Evolutionary conservation across 495 filamentous ascomycete species (phyloP).

Genomic region (Trichoderma gamsii): DNA sequence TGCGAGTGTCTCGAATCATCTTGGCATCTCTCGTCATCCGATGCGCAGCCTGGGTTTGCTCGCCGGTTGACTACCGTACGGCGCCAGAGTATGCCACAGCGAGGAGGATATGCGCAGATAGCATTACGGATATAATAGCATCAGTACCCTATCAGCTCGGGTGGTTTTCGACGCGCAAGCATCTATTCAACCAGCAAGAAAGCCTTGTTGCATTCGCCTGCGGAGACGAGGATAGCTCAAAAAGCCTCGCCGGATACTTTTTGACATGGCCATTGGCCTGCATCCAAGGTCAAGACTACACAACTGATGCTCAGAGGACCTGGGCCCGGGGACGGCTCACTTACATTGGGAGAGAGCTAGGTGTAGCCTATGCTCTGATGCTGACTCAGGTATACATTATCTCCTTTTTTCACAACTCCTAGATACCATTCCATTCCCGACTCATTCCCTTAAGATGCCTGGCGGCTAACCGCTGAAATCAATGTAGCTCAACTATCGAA

Average conservation of each 20-base stretch:
- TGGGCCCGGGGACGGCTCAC: conserved; percentile 42
- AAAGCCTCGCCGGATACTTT: conserved; percentile 44
- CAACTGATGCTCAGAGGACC: conserved; percentile 42
- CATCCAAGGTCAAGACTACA: conserved; percentile 40
- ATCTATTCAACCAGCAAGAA: conserved; percentile 19
- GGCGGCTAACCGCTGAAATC: background rate
- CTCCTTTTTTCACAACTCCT: background rate
- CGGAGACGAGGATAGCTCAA: conserved; percentile 32
- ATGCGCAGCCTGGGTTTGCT: conserved; percentile 46
- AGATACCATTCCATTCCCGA: too few species aligned
- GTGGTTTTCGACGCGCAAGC: conserved; percentile 32
- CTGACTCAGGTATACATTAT: conserved; percentile 31
- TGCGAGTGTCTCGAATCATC: conserved; percentile 40
- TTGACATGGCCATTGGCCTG: conserved; percentile 39
- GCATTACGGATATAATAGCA: conserved; percentile 45
- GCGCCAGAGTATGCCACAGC: conserved; percentile 47
- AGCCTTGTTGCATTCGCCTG: conserved; percentile 30
- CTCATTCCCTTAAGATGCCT: background rate
- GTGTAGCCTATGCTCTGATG: conserved; percentile 45
- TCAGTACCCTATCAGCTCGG: conserved; percentile 48
- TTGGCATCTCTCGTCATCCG: conserved; percentile 40
- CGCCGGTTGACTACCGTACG: conserved; percentile 47
- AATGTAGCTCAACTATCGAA: conserved; percentile 37
- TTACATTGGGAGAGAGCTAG: conserved; percentile 41
- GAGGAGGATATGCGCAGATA: conserved; percentile 33